phyloP scores from a whole-genome alignment of 352 stramenopile species.

The Pythium phragmiticola region DNA sequence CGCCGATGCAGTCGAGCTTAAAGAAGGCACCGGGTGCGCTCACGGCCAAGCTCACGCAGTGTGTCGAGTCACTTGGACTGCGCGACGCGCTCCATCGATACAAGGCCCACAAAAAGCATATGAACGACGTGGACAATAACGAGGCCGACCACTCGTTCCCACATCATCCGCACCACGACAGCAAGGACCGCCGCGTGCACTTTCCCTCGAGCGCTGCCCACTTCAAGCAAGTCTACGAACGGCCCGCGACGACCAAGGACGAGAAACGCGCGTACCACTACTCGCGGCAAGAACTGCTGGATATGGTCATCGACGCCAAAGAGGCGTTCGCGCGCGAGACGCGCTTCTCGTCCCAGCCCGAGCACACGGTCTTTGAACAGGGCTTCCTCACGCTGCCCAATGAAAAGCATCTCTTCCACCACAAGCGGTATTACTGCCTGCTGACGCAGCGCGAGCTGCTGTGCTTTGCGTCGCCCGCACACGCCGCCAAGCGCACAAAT shows the following conservation, averaged over 20 bases:
- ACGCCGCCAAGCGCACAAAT: conserved; percentile 47
- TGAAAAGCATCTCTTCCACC: conserved; percentile 58
- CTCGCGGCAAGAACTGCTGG: conserved; percentile 44
- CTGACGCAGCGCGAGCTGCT: conserved; percentile 42
- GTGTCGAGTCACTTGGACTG: conserved; percentile 48
- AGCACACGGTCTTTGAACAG: conserved; percentile 71
- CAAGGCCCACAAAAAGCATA: conserved; percentile 17
- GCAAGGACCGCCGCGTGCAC: conserved; percentile 41
- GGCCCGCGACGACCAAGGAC: conserved; percentile 34
- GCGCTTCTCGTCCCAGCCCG: conserved; percentile 43
- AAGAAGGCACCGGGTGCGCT: conserved; percentile 54
- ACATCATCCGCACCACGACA: conserved; percentile 14
- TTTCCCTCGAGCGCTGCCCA: conserved; percentile 36
- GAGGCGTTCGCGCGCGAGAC: conserved; percentile 44
- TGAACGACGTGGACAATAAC: background rate
- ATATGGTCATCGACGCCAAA: conserved; percentile 57
- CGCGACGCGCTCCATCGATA: conserved; percentile 33
- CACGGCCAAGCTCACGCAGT: conserved; percentile 52
- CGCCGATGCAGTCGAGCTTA: conserved; percentile 44
- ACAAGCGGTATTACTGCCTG: conserved; percentile 66
- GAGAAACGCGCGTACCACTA: conserved; percentile 66
- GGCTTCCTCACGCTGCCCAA: conserved; percentile 56
- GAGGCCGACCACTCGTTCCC: conserved; percentile 8
- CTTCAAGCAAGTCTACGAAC: conserved; percentile 41
- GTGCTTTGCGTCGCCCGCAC: conserved; percentile 45